Evolutionary conservation across 2,329 filamentous ascomycete species (phyloP), one percentile per base, ranked within the genome.

Genomic region (Cladophialophora yegresii): DNA sequence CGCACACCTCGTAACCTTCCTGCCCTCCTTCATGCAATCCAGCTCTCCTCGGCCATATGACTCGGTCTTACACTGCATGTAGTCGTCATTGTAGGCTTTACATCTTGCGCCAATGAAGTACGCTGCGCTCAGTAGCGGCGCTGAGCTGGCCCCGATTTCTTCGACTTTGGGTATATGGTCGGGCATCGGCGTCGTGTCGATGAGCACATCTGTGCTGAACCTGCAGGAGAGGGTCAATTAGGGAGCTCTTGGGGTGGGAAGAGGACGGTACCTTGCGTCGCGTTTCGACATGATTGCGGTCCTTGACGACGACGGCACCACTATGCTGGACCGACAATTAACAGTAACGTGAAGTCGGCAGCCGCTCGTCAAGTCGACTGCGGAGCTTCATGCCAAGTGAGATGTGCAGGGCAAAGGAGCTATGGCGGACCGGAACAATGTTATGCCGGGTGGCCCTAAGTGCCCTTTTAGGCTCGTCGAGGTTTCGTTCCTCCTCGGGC

Each of bases 11-110:
- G 95, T 99, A 67, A 99, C 95, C 79, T 95, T 91, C 78, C 95
- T 87, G 63, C 95, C 95, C 82, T 99, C 95, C 84, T 91, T 93
- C 85, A 99, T 82, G 81, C 95, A 99, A 72, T 96, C 91, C 69
- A 96, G 79, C 83, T 99, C 95, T 77, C 92, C 95, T 79, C 86
- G 87, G 73, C 95, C 95, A 68, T 91, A 89, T 74, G 92, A 88
- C 81, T 97, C 92, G 72, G 87, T 91, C 89, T 99, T 99, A 89
- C 95, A 99, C 83, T 96, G 91, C 93, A 99, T 99, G 82, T 90
- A 99, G 81, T 99, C 95, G 83, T 99, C 95, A 80, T 98, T 98
- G 85, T 93, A 99, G 63, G 90, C 84, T 77, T 86, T 89, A 88
- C 95, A 99, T 76, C 93, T 89, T 71, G 92, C 93, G 69, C 95